Evolutionary conservation across 208 protist species (phyloP).

Genomic region (Crithidia sp.): DNA sequence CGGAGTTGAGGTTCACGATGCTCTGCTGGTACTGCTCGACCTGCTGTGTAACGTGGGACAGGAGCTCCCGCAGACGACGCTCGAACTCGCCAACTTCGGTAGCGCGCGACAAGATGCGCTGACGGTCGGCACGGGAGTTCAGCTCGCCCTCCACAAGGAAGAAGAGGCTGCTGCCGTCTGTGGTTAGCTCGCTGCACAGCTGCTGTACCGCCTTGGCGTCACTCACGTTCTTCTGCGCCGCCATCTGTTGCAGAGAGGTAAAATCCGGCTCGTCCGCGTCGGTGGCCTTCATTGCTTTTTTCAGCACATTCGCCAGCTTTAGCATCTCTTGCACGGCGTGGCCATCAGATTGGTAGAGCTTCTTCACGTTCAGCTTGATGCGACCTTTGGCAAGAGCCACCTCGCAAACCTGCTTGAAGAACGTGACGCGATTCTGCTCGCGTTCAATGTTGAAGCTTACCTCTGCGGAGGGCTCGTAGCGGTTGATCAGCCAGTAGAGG

Average conservation of each 20-base stretch:
- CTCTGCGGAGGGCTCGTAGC: slow-evolving; percentile 92
- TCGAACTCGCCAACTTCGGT: slow-evolving; percentile 93
- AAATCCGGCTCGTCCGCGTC: slow-evolving; percentile 80
- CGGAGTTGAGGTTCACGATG: slow-evolving; percentile 83
- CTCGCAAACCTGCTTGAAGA: slow-evolving; percentile 93
- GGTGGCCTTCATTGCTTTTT: slow-evolving; percentile 84
- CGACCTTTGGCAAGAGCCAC: slow-evolving; percentile 83
- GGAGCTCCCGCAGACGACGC: slow-evolving; percentile 81
- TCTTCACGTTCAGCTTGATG: slow-evolving; percentile 95
- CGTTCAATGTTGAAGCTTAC: slow-evolving; percentile 91
- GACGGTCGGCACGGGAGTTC: slow-evolving; percentile 59
- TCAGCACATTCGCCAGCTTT: slow-evolving; percentile 92
- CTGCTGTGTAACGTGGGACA: slow-evolving; percentile 71
- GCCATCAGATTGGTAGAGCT: slow-evolving; percentile 94
- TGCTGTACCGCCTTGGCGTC: slow-evolving; percentile 89
- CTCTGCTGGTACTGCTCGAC: slow-evolving; percentile 86
- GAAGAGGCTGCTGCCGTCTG: slow-evolving; percentile 88
- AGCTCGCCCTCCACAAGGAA: slow-evolving; percentile 90
- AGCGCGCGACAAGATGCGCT: slow-evolving; percentile 85
- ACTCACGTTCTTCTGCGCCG: slow-evolving; percentile 80
- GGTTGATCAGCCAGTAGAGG: slow-evolving; percentile 93
- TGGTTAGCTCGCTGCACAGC: slow-evolving; percentile 91
- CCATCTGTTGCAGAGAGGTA: slow-evolving; percentile 81
- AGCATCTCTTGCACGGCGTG: slow-evolving; percentile 97
- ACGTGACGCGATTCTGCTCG: slow-evolving; percentile 90